These are phyloP conservation scores for Tricholoma matsutake DNA, from an alignment of 768 basidiomycete species.

Conservation along the genomic window DNA sequence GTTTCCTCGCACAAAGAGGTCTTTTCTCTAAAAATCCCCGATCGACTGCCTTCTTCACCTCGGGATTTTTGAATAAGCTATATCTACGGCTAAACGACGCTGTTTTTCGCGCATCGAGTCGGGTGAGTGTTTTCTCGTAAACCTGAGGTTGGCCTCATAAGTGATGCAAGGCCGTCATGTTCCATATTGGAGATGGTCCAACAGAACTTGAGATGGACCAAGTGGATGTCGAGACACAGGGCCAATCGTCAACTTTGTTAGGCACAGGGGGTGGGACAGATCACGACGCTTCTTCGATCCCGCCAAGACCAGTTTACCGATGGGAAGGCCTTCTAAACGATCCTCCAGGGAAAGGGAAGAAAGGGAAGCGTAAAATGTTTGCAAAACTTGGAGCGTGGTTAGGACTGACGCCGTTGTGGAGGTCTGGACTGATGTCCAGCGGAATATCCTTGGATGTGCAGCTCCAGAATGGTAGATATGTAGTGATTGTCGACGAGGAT, in stretches of 20 bases:
- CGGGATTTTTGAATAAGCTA: conserved; percentile 68
- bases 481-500: conserved; percentile 26
- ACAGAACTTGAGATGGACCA: conserved; percentile 62
- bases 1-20: conserved; percentile 60
- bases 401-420: conserved; percentile 64
- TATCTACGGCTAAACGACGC: conserved; percentile 71
- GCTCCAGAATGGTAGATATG: conserved; percentile 56
- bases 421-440: conserved; percentile 44
- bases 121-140: conserved; percentile 35
- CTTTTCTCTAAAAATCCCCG: conserved; percentile 45
- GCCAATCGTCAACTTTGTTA: conserved; percentile 45
- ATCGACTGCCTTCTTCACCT: conserved; percentile 50
- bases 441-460: conserved; percentile 61
- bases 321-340: conserved; percentile 71
- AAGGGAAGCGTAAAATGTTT: conserved; percentile 36
- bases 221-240: conserved; percentile 50
- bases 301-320: conserved; percentile 57
- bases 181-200: conserved; percentile 54
- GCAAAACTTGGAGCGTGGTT: conserved; percentile 67
- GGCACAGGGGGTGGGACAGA: conserved; percentile 73
- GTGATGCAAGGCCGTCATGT: conserved; percentile 49
- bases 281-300: conserved; percentile 59
- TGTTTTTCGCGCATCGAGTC: conserved; percentile 50
- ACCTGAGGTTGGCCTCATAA: not conserved
- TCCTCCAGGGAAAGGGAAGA: conserved; percentile 37